Conservation (phyloP, 73 alveolate genomes). For the Tetrahymena thermophila region DNA sequence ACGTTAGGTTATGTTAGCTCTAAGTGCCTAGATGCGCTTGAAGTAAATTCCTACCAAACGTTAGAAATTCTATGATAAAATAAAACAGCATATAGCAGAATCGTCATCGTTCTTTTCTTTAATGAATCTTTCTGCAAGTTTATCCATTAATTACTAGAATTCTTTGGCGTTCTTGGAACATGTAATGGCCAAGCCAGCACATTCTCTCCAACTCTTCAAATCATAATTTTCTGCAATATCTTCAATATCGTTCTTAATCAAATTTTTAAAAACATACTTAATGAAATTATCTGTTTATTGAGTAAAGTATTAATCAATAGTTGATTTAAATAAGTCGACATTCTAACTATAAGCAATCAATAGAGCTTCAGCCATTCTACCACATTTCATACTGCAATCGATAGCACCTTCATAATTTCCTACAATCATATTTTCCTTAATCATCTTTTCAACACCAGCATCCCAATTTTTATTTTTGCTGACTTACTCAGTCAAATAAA, state of each 20-base stretch:
- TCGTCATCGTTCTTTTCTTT: constrained; percentile 56
- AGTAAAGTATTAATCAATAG: constrained; percentile 77
- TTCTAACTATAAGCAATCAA: constrained; percentile 80
- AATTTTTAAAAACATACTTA: constrained; percentile 68
- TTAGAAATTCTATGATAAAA: constrained; percentile 53
- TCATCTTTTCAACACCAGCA: constrained; percentile 87
- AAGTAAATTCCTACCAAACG: not conserved
- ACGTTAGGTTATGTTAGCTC: not conserved
- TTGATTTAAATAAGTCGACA: constrained; percentile 74
- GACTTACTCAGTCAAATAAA: constrained; percentile 60
- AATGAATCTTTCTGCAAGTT: constrained; percentile 62
- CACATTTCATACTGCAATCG: constrained; percentile 86
- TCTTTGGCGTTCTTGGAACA: constrained; percentile 33
- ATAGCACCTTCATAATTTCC: constrained; percentile 96
- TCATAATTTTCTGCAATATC: constrained; percentile 80
- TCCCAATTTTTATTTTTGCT: constrained; percentile 92
- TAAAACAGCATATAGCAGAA: constrained; percentile 68
- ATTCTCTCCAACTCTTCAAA: constrained; percentile 90
- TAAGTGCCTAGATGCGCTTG: not conserved
- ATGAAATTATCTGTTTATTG: constrained; percentile 86
- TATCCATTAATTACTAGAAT: constrained; percentile 35
- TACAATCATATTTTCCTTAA: constrained; percentile 83
- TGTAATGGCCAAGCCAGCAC: constrained; percentile 63
- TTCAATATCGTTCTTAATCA: constrained; percentile 79
- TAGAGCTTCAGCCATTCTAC: constrained; percentile 90